These are phyloP conservation scores for Coleophoma crateriformis DNA, from an alignment of 2,329 filamentous ascomycete species.

Conservation along the genomic window DNA sequence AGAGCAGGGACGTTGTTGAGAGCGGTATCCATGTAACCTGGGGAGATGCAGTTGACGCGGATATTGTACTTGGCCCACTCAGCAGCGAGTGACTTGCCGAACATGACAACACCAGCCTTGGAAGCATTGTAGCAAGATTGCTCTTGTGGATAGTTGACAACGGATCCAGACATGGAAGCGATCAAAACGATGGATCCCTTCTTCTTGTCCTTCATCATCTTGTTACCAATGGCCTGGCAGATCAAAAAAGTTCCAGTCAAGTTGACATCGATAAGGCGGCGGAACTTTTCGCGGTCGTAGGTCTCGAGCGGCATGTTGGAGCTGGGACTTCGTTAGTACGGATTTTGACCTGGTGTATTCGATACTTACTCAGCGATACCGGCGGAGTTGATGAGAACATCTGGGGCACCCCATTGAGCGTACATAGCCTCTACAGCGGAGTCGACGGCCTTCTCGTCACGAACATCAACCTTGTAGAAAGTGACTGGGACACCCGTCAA, in stretches of 20 bases:
- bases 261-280: constrained; percentile 77
- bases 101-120: constrained; percentile 74
- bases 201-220: constrained; percentile 68
- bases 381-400: constrained; percentile 75
- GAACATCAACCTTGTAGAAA: constrained; percentile 77
- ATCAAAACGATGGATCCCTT: constrained; percentile 71
- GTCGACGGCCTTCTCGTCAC: constrained; percentile 64
- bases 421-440: constrained; percentile 63
- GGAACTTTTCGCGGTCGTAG: constrained; percentile 73
- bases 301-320: constrained; percentile 79
- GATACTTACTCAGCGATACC: constrained; percentile 64
- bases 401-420: constrained; percentile 61
- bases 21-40: constrained; percentile 83
- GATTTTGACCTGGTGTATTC: too few relatives aligned
- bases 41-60: constrained; percentile 78
- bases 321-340: constrained; percentile 26
- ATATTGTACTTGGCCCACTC: constrained; percentile 81
- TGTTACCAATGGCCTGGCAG: constrained; percentile 64
- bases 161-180: constrained; percentile 75
- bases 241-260: constrained; percentile 74
- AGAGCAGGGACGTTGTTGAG: constrained; percentile 73
- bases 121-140: constrained; percentile 80
- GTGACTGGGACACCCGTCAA: constrained; percentile 66
- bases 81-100: constrained; percentile 74
- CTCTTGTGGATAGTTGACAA: constrained; percentile 84